Percentiles rank a stretch among this genome's conserved stretches.
phyloP scores from a whole-genome alignment of 768 basidiomycete genomes.

The Pisolithus microcarpus region DNA sequence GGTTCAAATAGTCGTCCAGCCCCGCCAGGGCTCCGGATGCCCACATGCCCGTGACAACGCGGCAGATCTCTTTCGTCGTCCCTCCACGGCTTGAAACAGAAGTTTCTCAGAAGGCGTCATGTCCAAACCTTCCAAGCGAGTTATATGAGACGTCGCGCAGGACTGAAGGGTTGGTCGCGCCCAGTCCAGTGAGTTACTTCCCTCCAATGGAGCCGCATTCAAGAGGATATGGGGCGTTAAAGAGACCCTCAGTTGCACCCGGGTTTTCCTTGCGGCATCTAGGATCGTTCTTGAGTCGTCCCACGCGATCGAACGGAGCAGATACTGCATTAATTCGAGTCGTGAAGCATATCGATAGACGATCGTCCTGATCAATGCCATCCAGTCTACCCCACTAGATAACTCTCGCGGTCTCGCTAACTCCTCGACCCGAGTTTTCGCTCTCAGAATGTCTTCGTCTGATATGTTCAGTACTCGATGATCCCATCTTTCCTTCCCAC shows the following conservation, averaged over 20 bases:
- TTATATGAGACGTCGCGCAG: constrained; percentile 28
- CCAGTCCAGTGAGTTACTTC: constrained; percentile 16
- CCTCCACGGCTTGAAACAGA: constrained; percentile 23
- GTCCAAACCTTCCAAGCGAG: neutral
- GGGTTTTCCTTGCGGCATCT: neutral
- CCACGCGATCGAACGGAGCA: too few species aligned
- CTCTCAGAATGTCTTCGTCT: neutral
- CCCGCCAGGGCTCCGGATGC: constrained; percentile 29
- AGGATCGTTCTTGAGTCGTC: neutral
- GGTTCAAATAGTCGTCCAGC: constrained; percentile 8
- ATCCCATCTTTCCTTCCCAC: neutral
- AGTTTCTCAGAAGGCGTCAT: constrained; percentile 25
- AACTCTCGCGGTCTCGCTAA: too few species aligned
- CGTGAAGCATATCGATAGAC: too few species aligned
- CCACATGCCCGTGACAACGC: constrained; percentile 41
- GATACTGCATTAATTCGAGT: too few species aligned
- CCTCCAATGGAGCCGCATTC: too few species aligned
- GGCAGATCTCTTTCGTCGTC: constrained; percentile 40
- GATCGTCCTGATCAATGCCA: too few species aligned
- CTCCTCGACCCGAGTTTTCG: neutral
- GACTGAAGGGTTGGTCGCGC: constrained; percentile 21
- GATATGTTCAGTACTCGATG: neutral
- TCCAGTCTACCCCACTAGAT: too few species aligned
- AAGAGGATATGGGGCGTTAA: neutral
- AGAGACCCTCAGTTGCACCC: neutral